Percentiles rank a stretch among this genome's conserved stretches.
phyloP scores from a whole-genome alignment of 1,284 basidiomycete species.

The Irpex rosettiformis region DNA sequence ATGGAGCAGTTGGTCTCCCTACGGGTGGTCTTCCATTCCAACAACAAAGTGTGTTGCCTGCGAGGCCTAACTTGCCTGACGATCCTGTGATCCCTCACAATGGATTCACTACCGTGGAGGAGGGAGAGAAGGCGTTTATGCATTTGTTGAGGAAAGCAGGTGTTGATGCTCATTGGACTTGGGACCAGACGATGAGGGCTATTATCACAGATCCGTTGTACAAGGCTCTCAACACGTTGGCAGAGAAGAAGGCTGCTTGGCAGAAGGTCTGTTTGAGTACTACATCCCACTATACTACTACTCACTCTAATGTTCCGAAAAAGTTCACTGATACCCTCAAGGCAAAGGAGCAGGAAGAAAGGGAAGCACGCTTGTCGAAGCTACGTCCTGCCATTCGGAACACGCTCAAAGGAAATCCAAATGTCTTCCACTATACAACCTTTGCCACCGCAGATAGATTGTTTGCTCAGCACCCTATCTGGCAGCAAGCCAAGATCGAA shows the following conservation, averaged over 20 bases:
- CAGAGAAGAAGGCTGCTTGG: slow-evolving; percentile 92
- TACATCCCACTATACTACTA: slow-evolving; percentile 11
- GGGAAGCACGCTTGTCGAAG: slow-evolving; percentile 76
- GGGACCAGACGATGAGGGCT: slow-evolving; percentile 97
- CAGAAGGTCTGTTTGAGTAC: slow-evolving; percentile 64
- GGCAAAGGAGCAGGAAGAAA: slow-evolving; percentile 74
- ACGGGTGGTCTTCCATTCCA: slow-evolving; percentile 56
- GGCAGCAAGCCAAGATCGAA: slow-evolving; percentile 82
- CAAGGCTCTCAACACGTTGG: slow-evolving; percentile 89
- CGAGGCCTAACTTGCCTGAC: slow-evolving; percentile 75
- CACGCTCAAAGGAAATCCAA: slow-evolving; percentile 80
- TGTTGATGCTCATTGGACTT: slow-evolving; percentile 91
- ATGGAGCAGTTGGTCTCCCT: slow-evolving; percentile 42
- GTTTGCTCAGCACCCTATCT: slow-evolving; percentile 82
- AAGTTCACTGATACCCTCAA: slow-evolving; percentile 71
- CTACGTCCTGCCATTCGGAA: slow-evolving; percentile 80
- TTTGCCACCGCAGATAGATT: slow-evolving; percentile 82
- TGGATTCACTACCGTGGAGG: slow-evolving; percentile 81
- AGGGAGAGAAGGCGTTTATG: slow-evolving; percentile 93
- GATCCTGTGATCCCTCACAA: slow-evolving; percentile 85
- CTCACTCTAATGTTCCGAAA: slow-evolving; percentile 1
- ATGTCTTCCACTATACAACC: slow-evolving; percentile 86
- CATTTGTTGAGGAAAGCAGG: slow-evolving; percentile 86
- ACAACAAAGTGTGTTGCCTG: slow-evolving; percentile 59
- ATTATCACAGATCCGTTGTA: slow-evolving; percentile 98